Evolutionary conservation across 2,329 filamentous ascomycete species (phyloP).

Genomic region (Plectosphaerella sp.): DNA sequence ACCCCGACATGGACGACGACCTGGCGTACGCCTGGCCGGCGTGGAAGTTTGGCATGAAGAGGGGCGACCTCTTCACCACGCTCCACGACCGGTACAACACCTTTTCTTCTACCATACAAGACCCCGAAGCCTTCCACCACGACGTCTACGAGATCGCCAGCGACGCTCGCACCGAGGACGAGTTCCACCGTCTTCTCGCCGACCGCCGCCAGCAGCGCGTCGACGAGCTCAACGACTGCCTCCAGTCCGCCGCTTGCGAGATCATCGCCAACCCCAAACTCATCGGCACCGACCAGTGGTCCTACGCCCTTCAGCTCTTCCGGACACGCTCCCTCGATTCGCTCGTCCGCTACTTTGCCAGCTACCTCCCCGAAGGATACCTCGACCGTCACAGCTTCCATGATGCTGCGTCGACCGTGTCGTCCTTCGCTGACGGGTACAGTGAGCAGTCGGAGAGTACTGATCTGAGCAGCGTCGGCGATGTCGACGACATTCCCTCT

Average conservation of each 20-base stretch:
- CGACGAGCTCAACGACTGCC: conserved; percentile 48
- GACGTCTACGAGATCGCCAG: conserved; percentile 56
- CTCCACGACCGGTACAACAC: conserved; percentile 59
- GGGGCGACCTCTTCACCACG: conserved; percentile 51
- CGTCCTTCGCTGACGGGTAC: conserved; percentile 32
- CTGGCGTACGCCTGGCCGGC: conserved; percentile 49
- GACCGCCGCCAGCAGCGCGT: conserved; percentile 50
- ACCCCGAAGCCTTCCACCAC: conserved; percentile 57
- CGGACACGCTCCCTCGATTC: conserved; percentile 56
- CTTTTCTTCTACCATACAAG: conserved; percentile 49
- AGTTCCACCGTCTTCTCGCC: conserved; percentile 51
- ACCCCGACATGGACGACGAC: conserved; percentile 42
- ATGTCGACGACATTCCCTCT: conserved; percentile 23
- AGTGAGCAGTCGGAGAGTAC: conserved; percentile 29
- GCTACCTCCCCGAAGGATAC: conserved; percentile 50
- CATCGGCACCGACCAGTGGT: conserved; percentile 56
- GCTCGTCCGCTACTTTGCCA: conserved; percentile 55
- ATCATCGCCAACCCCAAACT: conserved; percentile 56
- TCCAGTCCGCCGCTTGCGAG: conserved; percentile 55
- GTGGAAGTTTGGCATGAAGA: conserved; percentile 61
- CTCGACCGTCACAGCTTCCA: conserved; percentile 31
- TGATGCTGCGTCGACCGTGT: conserved; percentile 25
- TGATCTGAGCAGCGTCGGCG: conserved; percentile 32
- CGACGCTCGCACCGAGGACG: conserved; percentile 42
- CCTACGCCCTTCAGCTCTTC: conserved; percentile 54